Evolutionary conservation across 176 grass and related monocot species (phyloP).

Genomic region (Musa troglodytarum): DNA sequence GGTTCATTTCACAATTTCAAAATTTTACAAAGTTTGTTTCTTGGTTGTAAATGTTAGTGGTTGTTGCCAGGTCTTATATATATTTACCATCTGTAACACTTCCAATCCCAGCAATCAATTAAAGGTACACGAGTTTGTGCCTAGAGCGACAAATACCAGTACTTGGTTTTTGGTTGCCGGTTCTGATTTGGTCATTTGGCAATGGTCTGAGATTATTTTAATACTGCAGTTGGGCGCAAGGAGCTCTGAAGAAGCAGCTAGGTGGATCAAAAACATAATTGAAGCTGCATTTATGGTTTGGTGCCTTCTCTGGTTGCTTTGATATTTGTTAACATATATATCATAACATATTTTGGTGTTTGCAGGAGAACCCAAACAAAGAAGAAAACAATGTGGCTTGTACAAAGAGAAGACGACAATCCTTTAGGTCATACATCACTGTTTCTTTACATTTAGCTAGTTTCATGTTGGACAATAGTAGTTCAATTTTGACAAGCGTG

Average conservation of each 20-base stretch:
- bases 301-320: neutral
- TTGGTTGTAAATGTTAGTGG: neutral
- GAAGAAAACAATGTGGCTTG: constrained; percentile 56
- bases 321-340: neutral
- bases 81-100: constrained; percentile 84
- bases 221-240: constrained; percentile 56
- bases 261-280: constrained; percentile 1
- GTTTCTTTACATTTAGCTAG: neutral
- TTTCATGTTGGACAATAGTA: neutral
- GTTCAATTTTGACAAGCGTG: neutral
- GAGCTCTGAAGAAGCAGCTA: constrained; percentile 8
- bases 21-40: neutral
- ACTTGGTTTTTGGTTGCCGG: constrained; percentile 17
- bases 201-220: neutral
- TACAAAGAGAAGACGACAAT: constrained; percentile 56
- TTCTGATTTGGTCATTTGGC: neutral
- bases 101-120: constrained; percentile 77
- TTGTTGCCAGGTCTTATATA: constrained; percentile 67
- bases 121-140: constrained; percentile 43
- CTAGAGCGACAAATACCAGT: neutral
- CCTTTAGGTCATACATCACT: constrained; percentile 41
- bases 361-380: constrained; percentile 48
- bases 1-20: neutral
- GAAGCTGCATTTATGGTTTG: constrained; percentile 3
- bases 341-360: neutral